Evolutionary conservation across 2,329 filamentous ascomycete species (phyloP), one percentile per base, ranked within the genome.

Genomic region (Paracorniculantispora psalliotae): DNA sequence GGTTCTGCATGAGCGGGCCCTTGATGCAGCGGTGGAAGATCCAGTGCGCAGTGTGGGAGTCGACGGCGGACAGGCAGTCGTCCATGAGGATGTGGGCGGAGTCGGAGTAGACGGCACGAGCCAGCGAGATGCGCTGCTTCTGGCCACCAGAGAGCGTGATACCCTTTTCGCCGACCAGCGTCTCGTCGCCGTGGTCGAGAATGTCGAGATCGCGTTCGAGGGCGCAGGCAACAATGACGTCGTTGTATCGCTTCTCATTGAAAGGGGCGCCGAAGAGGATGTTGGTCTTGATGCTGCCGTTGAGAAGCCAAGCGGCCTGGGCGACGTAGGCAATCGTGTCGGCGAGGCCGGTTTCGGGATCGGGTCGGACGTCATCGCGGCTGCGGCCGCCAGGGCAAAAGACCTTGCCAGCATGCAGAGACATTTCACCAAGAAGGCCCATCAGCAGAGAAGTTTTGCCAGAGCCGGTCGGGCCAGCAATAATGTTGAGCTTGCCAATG

Each of bases 351-450:
- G 93, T 97, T 60, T 89, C 87, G 2, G 91, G 88, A 70, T 97
- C 88, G 7, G 86, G 81, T 15, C 81, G 88, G 30, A 97, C 82
- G 61, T 97, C 91, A 69, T 96, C 91, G 64, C 94, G 88, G 69
- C 90, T 92, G 62, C 84, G 85, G 46, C 90, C 91, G 56, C 92
- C 91, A 3, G 94, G 94, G 26, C 97, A 83, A 73, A 87, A 91
- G 7, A 97, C 89, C 10, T 82, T 83, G 59, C 94, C 94, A 59
- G 87, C 81, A 25, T 96, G 75, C 53, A 92, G 75, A 0, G 90
- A 94, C 94, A 99, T 99, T 75, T 99, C 94, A 61, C 94, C 94
- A 2, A 99, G 83, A 26, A 99, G 79, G 28, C 92, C 94, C 93
- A 99, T 96, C 21, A 99, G 80, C 68, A 99, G 78, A 0, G 93